Percentiles rank a stretch among this genome's conserved stretches.
Evolutionary conservation across 2,329 filamentous ascomycete species (phyloP).

Genomic region (Trichophyton schoenleinii): DNA sequence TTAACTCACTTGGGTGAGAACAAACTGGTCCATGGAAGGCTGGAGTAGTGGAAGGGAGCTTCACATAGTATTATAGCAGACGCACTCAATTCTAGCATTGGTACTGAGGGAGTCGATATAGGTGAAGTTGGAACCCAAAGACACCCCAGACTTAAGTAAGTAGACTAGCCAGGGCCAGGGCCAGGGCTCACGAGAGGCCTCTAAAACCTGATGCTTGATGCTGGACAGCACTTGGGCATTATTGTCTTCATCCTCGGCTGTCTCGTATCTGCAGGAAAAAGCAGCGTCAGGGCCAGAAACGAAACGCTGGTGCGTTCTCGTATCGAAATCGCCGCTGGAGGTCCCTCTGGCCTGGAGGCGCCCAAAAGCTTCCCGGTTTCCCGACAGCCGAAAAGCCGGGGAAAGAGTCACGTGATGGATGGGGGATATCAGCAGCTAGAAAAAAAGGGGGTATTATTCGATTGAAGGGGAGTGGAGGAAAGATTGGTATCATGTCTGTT

Average conservation of each 20-base stretch:
- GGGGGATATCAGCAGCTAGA: too few relatives aligned
- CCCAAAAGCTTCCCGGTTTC: constrained; percentile 16
- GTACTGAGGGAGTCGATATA: too few relatives aligned
- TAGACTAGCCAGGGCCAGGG: too few relatives aligned
- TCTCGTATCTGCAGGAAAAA: background rate
- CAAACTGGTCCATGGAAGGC: too few relatives aligned
- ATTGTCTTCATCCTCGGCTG: background rate
- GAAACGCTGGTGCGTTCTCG: background rate
- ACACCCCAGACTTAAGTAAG: too few relatives aligned
- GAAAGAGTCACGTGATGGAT: background rate
- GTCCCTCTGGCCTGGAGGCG: constrained; percentile 10
- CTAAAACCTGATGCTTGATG: background rate
- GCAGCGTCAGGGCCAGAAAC: background rate
- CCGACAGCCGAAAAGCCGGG: constrained; percentile 3
- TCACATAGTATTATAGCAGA: too few relatives aligned
- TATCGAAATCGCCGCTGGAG: constrained; percentile 15
- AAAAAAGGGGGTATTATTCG: too few relatives aligned
- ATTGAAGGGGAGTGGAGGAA: too few relatives aligned
- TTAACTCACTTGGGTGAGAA: too few relatives aligned
- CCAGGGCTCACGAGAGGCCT: too few relatives aligned
- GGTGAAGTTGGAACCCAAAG: background rate
- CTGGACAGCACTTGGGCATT: background rate
- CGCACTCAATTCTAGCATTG: too few relatives aligned
- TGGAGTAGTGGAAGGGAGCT: too few relatives aligned
- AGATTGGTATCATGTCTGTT: background rate